Base-by-base conservation (phyloP, 148 eudicot genomes). In the Selenicereus undatus region DNA sequence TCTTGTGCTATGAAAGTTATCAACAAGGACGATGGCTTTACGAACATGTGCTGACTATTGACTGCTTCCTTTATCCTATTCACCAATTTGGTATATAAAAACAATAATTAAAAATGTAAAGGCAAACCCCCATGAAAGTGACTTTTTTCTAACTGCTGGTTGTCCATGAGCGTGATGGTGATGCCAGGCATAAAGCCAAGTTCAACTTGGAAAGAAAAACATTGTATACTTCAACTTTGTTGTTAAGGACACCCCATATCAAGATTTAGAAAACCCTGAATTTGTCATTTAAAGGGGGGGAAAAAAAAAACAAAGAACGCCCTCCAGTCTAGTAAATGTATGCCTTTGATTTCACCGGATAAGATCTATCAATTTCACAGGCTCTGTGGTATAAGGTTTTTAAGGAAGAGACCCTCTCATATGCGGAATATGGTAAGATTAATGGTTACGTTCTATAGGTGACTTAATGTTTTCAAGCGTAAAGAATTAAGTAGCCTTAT, bases 101-200 rank as follows among this genome's bases (percentile, higher is more conserved):
- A 70, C 1, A 70, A 71, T 17, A 35, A 32, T 0, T 32, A 71
- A 71, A 32, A 71, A 71, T 5, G 48, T 71, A 71, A 71, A 11
- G 74, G 6, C 18, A 35, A 71, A 32, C 74, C 39, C 48, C 58
- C 7, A 10, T 45, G 76, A 74, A 74, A 74, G 35, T 26, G 76
- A 14, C 58, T 42, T 48, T 74, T 39, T 72, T 52, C 18, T 24
- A 24, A 45, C 56, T n/a, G 8, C 22, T 32, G 14, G 10, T 14
- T n/a, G 68, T n/a, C 68, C 68, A 18, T 18, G 22, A 5, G 9
- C 22, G 5, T 71, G 74, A 71, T 71, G 21, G 48, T 35, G 43
- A 36, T 32, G 74, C 74, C 74, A 71, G 68, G 27, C 27, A 64
- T 64, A 64, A 64, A 64, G 68, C 68, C 68, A n/a, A 64, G 27